phyloP scores from a whole-genome alignment of 2,329 filamentous ascomycete species.

The Aspergillus phoenicis region DNA sequence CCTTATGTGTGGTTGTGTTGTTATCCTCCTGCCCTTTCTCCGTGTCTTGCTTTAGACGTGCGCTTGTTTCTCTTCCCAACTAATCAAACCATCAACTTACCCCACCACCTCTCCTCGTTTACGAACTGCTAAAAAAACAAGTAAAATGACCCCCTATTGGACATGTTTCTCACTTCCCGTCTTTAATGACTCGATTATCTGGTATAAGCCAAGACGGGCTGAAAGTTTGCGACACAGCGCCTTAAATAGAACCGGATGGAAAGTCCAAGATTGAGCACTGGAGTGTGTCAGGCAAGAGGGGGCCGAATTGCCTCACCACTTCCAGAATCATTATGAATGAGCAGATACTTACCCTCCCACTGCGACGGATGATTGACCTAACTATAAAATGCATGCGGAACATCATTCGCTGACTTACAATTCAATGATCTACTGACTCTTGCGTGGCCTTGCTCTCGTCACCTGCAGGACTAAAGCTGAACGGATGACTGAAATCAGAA shows the following conservation, averaged over 20 bases:
- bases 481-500: too few species aligned
- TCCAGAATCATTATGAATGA: too few species aligned
- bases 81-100: neutral
- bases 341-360: too few species aligned
- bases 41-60: conserved; percentile 1
- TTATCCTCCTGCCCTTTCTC: neutral
- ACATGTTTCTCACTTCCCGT: neutral
- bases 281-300: neutral
- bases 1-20: neutral
- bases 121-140: neutral
- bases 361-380: too few species aligned
- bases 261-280: neutral
- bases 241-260: neutral
- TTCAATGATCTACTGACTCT: too few species aligned
- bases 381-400: too few species aligned
- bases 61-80: neutral
- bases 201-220: neutral
- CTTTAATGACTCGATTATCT: neutral
- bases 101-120: neutral
- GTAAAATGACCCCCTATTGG: neutral
- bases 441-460: too few species aligned
- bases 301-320: neutral
- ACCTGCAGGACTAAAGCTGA: too few species aligned
- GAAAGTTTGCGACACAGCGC: neutral
- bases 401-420: too few species aligned